Evolutionary conservation across 2,329 filamentous ascomycete species (phyloP), one percentile per base, ranked within the genome.

Genomic region (Aspergillus alliaceus): DNA sequence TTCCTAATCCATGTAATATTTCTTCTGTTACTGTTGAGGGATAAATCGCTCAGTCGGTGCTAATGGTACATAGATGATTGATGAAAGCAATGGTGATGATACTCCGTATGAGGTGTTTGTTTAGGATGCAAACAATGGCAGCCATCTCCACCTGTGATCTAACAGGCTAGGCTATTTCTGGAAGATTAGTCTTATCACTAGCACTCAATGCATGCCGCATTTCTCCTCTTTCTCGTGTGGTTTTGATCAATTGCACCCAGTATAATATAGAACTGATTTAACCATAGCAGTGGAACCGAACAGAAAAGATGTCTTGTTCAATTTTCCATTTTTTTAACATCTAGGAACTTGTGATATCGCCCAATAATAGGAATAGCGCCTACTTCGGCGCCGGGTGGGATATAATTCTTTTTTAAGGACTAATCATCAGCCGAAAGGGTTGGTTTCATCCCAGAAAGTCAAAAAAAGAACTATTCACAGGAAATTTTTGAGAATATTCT

Each of bases 61-160:
- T 20, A 24, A 42, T 25, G 22, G 39, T 6, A 42, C n/a, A n/a
- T n/a, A n/a, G 39, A 25, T 25, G 20, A 24, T 37, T 42, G 22
- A 12, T 27, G 12, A 15, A 24, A 42, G 39, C 20, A 27, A 25
- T 42, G 39, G 39, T 25, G 39, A 42, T 42, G 39, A 22, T n/a
- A n/a, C n/a, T n/a, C n/a, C n/a, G n/a, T n/a, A n/a, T n/a, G 27
- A n/a, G 24, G 15, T 56, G 54, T 57, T 57, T 57, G 55, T 15
- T 22, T 44, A 18, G 11, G 6, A 57, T 54, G 44, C 55, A 57
- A 57, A 57, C 55, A 31, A 39, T 46, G n/a, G 24, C 18, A 48
- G n/a, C 18, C 1, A 32, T 32, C 29, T 31, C n/a, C 44, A 48
- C 27, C 29, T 47, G 18, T 31, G 29, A 48, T 9, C n/a, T n/a